These are phyloP conservation scores for Globisporangium mamillatum DNA, from an alignment of 352 stramenopile species.

Conservation along the genomic window DNA sequence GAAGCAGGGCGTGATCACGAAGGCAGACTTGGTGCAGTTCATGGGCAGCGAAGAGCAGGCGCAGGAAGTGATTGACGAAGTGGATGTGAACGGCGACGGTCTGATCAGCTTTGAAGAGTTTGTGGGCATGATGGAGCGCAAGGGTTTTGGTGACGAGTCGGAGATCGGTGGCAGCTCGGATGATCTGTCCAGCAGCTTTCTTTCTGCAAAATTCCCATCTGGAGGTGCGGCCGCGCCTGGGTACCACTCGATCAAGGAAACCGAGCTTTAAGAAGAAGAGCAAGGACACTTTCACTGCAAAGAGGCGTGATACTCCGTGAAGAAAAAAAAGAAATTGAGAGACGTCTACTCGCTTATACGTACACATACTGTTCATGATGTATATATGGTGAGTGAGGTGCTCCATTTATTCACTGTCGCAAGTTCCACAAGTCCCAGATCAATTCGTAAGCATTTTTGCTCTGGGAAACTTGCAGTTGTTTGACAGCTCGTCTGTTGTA, in stretches of 20 bases:
- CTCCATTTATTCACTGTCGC: background rate
- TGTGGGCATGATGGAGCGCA: constrained; percentile 86
- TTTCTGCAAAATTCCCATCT: constrained; percentile 33
- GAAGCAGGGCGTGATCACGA: constrained; percentile 82
- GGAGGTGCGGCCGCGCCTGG: constrained; percentile 19
- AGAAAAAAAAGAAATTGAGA: constrained; percentile 14
- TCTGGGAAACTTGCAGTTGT: background rate
- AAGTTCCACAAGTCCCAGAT: constrained; percentile 1
- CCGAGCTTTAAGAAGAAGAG: constrained; percentile 52
- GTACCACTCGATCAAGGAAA: constrained; percentile 58
- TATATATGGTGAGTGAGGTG: constrained; percentile 13
- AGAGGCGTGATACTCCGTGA: background rate
- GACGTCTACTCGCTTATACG: background rate
- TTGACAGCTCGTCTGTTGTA: background rate
- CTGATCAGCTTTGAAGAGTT: constrained; percentile 94
- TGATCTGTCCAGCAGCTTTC: constrained; percentile 50
- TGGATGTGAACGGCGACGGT: constrained; percentile 89
- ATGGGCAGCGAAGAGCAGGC: constrained; percentile 92
- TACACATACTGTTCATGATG: constrained; percentile 16
- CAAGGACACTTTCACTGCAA: background rate
- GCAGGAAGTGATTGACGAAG: constrained; percentile 90
- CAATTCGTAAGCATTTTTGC: constrained; percentile 5
- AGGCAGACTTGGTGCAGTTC: constrained; percentile 88
- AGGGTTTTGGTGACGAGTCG: constrained; percentile 78
- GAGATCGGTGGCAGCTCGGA: constrained; percentile 58